Evolutionary conservation across 1,284 basidiomycete species (phyloP).

Genomic region (Peniophora sp.): DNA sequence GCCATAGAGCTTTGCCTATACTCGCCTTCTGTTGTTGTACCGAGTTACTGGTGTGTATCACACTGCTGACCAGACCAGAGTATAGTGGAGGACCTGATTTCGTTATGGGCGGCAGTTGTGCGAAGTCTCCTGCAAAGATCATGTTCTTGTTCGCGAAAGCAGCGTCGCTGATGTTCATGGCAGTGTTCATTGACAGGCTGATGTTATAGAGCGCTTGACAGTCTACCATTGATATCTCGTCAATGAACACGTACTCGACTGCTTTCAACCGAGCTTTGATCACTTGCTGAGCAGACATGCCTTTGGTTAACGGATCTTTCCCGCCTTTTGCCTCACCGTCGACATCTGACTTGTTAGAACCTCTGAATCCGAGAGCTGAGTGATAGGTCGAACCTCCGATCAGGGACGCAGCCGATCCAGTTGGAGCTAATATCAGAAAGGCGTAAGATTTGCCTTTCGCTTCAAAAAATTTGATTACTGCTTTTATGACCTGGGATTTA

Average conservation of each 20-base stretch:
- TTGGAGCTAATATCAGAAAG: conserved; percentile 26
- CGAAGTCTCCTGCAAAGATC: conserved; percentile 22
- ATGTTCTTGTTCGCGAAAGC: conserved; percentile 18
- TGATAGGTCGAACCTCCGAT: conserved; percentile 32
- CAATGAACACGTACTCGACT: conserved; percentile 27
- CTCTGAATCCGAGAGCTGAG: conserved; percentile 20
- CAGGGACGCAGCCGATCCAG: conserved; percentile 27
- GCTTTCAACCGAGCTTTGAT: conserved; percentile 13
- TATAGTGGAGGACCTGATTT: conserved; percentile 15
- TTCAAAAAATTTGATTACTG: conserved; percentile 22
- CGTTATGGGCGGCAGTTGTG: conserved; percentile 16
- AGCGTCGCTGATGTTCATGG: conserved; percentile 5
- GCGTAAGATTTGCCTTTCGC: conserved; percentile 15
- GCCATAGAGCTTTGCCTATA: conserved; percentile 27
- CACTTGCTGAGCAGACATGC: conserved; percentile 1
- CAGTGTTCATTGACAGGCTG: conserved; percentile 9
- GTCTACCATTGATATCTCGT: conserved; percentile 30
- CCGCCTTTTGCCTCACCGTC: no score
- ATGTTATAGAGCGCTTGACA: conserved; percentile 20
- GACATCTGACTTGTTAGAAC: background rate
- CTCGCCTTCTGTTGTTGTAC: conserved; percentile 15
- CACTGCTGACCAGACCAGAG: conserved; percentile 8
- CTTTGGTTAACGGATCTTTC: background rate
- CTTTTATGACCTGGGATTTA: conserved; percentile 33
- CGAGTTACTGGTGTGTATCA: conserved; percentile 1